Conservation (phyloP, 768 basidiomycete genomes). For the Krasilnikovozyma curviuscula region DNA sequence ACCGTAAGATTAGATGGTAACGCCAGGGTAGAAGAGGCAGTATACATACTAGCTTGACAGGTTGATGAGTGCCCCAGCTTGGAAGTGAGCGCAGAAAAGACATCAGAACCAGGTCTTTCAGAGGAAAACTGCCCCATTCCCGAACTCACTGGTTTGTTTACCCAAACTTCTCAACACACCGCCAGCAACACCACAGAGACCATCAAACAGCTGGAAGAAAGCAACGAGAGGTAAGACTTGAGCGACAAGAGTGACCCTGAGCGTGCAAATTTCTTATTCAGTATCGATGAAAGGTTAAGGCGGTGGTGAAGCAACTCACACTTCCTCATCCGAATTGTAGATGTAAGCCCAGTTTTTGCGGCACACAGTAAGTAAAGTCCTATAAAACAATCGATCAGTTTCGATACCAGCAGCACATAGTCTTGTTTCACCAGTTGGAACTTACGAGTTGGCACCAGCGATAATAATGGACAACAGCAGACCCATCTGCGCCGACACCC, state of each 20-base stretch:
- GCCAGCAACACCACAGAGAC: constrained; percentile 41
- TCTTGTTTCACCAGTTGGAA: background rate
- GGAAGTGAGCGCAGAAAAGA: background rate
- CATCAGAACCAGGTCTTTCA: background rate
- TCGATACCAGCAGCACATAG: too few relatives aligned
- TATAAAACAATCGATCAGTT: background rate
- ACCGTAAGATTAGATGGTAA: constrained; percentile 37
- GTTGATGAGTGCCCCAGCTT: constrained; percentile 1
- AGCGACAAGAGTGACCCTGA: constrained; percentile 34
- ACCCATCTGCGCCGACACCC: constrained; percentile 43
- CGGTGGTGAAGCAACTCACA: constrained; percentile 13
- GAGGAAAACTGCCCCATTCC: background rate
- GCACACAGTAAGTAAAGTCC: constrained; percentile 10
- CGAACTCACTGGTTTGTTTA: constrained; percentile 37
- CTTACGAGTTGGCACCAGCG: constrained; percentile 42
- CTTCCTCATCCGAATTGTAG: constrained; percentile 49
- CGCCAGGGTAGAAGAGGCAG: background rate
- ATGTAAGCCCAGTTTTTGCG: constrained; percentile 49
- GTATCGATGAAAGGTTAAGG: background rate
- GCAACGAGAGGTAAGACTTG: constrained; percentile 50
- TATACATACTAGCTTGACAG: background rate
- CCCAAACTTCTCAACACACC: constrained; percentile 72
- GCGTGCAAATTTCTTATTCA: background rate
- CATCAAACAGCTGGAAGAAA: constrained; percentile 54
- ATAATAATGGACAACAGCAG: constrained; percentile 46